phyloP scores from a whole-genome alignment of 1,284 basidiomycete species.

The Inonotus hispidus region DNA sequence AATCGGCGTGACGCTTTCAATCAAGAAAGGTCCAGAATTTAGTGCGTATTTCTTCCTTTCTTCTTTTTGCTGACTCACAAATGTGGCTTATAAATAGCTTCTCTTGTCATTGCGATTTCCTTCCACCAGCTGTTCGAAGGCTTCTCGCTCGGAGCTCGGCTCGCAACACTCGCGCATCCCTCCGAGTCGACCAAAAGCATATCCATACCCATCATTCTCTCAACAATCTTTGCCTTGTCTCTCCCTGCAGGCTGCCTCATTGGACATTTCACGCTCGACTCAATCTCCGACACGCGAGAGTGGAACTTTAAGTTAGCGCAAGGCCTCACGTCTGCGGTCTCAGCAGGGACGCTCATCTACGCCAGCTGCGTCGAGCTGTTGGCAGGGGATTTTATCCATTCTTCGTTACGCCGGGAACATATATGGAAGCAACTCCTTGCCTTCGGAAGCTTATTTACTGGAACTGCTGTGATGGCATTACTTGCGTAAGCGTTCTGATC shows the following conservation, averaged over 20 bases:
- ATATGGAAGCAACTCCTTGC: slow-evolving; percentile 28
- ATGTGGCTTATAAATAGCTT: slow-evolving; percentile 37
- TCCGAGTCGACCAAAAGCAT: slow-evolving; percentile 20
- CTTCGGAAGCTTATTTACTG: slow-evolving; percentile 23
- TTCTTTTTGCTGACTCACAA: slow-evolving; percentile 8
- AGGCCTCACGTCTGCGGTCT: slow-evolving; percentile 70
- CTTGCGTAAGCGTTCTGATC: slow-evolving; percentile 22
- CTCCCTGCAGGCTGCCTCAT: slow-evolving; percentile 61
- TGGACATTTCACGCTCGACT: slow-evolving; percentile 45
- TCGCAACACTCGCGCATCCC: slow-evolving; percentile 53
- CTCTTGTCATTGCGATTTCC: slow-evolving; percentile 64
- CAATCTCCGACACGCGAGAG: slow-evolving; percentile 25
- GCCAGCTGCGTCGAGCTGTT: slow-evolving; percentile 78
- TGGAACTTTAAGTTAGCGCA: slow-evolving; percentile 37
- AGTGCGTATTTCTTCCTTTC: slow-evolving; percentile 38
- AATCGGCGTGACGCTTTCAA: slow-evolving; percentile 66
- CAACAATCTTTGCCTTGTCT: slow-evolving; percentile 62
- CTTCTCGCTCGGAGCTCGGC: slow-evolving; percentile 70
- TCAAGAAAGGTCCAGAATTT: slow-evolving; percentile 64
- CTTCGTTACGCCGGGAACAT: slow-evolving; percentile 30
- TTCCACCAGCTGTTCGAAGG: slow-evolving; percentile 82
- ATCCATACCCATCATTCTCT: slow-evolving; percentile 20
- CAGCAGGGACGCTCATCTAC: slow-evolving; percentile 74
- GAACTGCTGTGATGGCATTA: slow-evolving; percentile 24
- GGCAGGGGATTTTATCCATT: slow-evolving; percentile 70